Base-by-base conservation (phyloP, 805 yeast species). In the Kuraishia floccosa region DNA sequence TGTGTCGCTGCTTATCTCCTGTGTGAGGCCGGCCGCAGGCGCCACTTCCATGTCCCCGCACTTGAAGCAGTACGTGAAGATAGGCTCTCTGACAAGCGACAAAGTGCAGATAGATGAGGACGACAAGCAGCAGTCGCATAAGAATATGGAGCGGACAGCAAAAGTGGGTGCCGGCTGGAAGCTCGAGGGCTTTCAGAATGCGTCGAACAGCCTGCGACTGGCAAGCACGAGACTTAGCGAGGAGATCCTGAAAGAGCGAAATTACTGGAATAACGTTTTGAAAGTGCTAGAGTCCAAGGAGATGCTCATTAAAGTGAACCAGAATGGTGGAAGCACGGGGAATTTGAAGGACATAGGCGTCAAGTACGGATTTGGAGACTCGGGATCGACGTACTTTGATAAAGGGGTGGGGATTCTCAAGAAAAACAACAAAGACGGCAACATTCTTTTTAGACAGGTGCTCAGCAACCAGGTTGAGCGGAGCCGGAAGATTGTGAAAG, bases 351-450 rank as follows among this genome's bases (percentile, higher is more conserved):
- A 64, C 2, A 65, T 87, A 26, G 93, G 89, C 4, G 79, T 89
- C 23, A 84, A 82, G 43, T 91, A 81, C 47, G 97, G 97, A 0
- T 89, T 72, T 56, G 87, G 80, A 12, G 96, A 87, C 51, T 75
- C 94, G 0, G 98, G 97, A 0, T 82, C 94, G 1, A 69, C 62
- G 14, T 84, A 72, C 44, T 54, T 53, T 34, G 87, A 83, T 42
- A 66, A 69, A 39, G 96, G 96, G 2, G 54, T 78, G 26, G 96
- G 94, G 0, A 51, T 80, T 0, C 54, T 86, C 38, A 67, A 72
- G 29, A 72, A 76, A 34, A 54, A 67, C 20, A 38, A 43, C 1
- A 43, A 46, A 35, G 55, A 58, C 15, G 70, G 82, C 11, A 60
- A 58, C 21, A 50, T 69, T 17, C 36, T 44, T 7, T 62, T 70